Base-by-base conservation (phyloP, 106 monocot genomes). In the Acorus gramineus region DNA sequence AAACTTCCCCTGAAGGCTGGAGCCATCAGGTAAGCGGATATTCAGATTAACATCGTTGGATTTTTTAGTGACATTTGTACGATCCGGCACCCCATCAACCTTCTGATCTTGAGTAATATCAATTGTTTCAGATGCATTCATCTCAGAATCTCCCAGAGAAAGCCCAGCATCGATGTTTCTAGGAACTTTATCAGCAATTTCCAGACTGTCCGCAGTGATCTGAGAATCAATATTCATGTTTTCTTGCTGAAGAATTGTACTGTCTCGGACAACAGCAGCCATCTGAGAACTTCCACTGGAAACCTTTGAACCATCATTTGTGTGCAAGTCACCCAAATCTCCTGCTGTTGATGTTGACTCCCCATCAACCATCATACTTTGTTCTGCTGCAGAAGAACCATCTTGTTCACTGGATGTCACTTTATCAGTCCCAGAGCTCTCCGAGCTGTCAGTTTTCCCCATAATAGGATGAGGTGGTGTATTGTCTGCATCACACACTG, bases 1-100 rank as follows among this genome's bases (percentile, higher is more conserved):
- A 76, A 89, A 71, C 49, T 82, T 94, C 10, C 61, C 70, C 66
- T 86, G 85, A 50, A 94, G 74, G 58, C 75, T 81, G 11, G 66
- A 52, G 49, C 93, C 93, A 89, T 59, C 69, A 42, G 84, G 93
- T 70, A 89, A 73, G 0, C 89, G 83, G 14, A 94, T 86, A 69
- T 71, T 86, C 45, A 94, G 77, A 71, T 70, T 69, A 55, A 94
- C 74, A 11, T 86, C 86, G 52, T 75, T 66, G n/a, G 77, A 83
- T 65, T 80, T 94, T 6, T 56, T 55, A 53, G 61, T 28, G 28
- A 28, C 55, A 69, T 71, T 77, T 66, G 66, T 57, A 67, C 6
- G 9, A 6, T 14, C 67, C 7, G 45, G 13, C 11, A 61, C 28
- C 3, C 50, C 78, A 56, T 78, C 65, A 70, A 11, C 14, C 42